A percentile compares a stretch with the other conserved stretches of the same genome.
Evolutionary conservation across 352 stramenopile genomes (phyloP).

Genomic region (Phytophthora hibernalis): DNA sequence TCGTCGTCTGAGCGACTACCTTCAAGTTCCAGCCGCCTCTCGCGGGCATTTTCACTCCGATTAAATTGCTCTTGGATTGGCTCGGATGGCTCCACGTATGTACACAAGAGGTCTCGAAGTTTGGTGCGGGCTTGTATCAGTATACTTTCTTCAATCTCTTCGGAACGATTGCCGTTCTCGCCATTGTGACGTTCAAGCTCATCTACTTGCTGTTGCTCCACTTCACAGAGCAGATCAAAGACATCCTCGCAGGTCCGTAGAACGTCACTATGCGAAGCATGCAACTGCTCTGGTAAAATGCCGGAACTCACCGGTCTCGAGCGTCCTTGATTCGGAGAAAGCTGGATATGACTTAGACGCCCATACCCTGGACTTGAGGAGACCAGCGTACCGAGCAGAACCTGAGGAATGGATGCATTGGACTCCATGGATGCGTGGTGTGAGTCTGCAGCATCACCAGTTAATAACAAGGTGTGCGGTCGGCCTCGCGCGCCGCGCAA

Average conservation of each 20-base stretch:
- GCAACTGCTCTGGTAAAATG: conserved; percentile 36
- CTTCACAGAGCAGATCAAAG: conserved; percentile 68
- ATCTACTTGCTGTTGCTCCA: conserved; percentile 31
- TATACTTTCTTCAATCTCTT: conserved; percentile 24
- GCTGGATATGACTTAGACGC: conserved; percentile 25
- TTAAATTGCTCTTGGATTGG: conserved; percentile 59
- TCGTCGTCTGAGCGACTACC: conserved; percentile 32
- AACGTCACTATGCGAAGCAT: conserved; percentile 35
- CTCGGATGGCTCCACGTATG: conserved; percentile 49
- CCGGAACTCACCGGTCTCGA: conserved; percentile 29
- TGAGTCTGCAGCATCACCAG: conserved; percentile 14
- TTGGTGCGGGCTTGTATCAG: conserved; percentile 33
- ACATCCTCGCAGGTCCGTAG: conserved; percentile 58
- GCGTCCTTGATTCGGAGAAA: conserved; percentile 15
- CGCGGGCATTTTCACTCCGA: conserved; percentile 41
- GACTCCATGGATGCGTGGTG: not conserved
- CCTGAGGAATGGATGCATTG: conserved; percentile 53
- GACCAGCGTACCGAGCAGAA: conserved; percentile 48
- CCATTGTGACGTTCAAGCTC: conserved; percentile 13
- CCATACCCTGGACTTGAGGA: conserved; percentile 29
- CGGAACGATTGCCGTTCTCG: not conserved
- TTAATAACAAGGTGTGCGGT: conserved; percentile 25
- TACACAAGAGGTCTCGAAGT: conserved; percentile 50
- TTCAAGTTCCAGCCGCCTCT: conserved; percentile 33
- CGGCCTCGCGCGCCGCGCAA: conserved; percentile 13